Base-by-base conservation (phyloP, 495 filamentous ascomycete genomes). In the Penicillium herquei region DNA sequence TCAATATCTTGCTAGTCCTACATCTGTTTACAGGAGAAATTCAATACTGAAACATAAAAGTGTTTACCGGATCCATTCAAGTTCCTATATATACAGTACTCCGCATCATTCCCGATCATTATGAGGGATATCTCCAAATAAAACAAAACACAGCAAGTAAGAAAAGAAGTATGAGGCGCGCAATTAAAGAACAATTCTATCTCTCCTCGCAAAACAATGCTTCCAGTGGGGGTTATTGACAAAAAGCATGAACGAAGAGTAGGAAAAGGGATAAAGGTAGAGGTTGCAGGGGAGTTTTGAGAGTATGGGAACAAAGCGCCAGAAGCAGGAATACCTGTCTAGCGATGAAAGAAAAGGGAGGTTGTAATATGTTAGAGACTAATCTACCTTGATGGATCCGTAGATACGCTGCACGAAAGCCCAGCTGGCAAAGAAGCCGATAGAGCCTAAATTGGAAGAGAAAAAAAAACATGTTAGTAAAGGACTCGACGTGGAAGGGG, bases 401-500 rank as follows among this genome's bases (percentile, higher is more conserved):
- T 98, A 98, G 43, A 98, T 98, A 70, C 88, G 91, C 55, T 89
- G 82, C 49, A 96, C 87, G 65, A 98, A 98, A 59, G 87, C 77
- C 91, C 92, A 97, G 67, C 88, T 91, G 12, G 93, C 84, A 59
- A 97, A 92, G 80, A 92, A 97, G 49, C 94, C 94, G 67, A 98
- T 97, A 0, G 93, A 88, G 9, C 92, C 92, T 96, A 49, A 5
- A 33, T 12, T 26, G 7, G 33, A 18, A 40, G 8, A 26, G 48
- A 50, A 18, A 35, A 39, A 33, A 47, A 16, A 16, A 26, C 44
- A 26, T 37, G 51, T 73, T 55, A 62, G 65, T 62, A 26, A 55
- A 12, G 46, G 51, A 9, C 39, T 39, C 7, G 41, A 35, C 11
- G 11, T 58, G 43, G 9, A 62, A 59, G 42, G 26, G 54, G 61